Base-by-base conservation (phyloP, 2,329 filamentous ascomycete species). In the Phaeoacremonium minimum region DNA sequence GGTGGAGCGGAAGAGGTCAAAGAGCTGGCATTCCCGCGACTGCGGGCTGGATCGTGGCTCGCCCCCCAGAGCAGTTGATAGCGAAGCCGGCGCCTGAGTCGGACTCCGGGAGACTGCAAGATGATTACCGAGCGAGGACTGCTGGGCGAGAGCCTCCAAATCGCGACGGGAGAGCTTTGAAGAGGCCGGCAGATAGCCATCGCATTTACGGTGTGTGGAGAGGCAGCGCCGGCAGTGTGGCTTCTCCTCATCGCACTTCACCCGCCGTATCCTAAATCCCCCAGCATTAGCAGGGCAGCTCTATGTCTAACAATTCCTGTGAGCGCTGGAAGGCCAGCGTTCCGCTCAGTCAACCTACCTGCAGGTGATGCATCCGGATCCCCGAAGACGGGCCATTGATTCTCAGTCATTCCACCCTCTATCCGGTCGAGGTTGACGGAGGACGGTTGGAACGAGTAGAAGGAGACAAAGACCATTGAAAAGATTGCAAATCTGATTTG, bases 221-320 rank as follows among this genome's bases (percentile, higher is more conserved):
- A 31, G 13, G 35, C 49, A 60, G 19, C 50, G 49, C 6, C 44
- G 44, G 36, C 59, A 63, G 2, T 33, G 32, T 0, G 59, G 59
- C 26, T 51, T 55, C 13, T 41, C 35, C 43, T 58, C 54, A 38
- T 62, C 59, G 38, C 59, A 63, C 31, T 60, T 61, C 4, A 63
- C 52, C 15, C 57, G 56, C 2, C 58, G 58, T 30, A 63, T 58
- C 26, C 57, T 60, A 17, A 8, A 30, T 15, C 16, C 17, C 5
- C 9, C n/a, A 9, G 28, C 28, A 28, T 15, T 28, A 5, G 15
- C 7, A 5, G 14, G 11, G 16, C 14, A 8, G 31, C 5, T 12
- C 7, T 16, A 7, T 8, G 18, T 7, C 15, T 8, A 9, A 13
- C 8, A 5, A 28, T 5, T 29, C 1, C 5, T 11, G 6, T 13